Evolutionary conservation across 139 green algal species (phyloP), one percentile per base, ranked within the genome.

Genomic region (Coelastrella sp.): DNA sequence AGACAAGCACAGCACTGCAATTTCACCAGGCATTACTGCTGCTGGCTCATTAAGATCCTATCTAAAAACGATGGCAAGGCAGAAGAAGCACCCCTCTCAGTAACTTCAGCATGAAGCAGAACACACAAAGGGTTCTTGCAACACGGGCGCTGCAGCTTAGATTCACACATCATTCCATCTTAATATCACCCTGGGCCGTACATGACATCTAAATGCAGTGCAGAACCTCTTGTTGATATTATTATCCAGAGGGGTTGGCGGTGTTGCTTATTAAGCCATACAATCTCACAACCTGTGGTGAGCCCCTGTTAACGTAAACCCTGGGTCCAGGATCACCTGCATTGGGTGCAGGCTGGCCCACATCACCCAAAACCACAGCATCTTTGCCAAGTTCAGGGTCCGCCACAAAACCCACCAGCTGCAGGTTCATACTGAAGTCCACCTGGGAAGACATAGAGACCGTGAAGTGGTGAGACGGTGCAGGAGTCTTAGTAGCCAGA

Each of bases 261-360:
- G 68, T 76, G 68, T 60, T 93, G 88, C 72, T 60, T 20, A 88
- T 68, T 6, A 14, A 6, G 20, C 15, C 83, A 57, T 80, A 22
- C 20, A 88, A 66, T n/a, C 35, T 66, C 27, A 80, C 83, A 20
- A 80, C 35, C 83, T 88, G 83, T n/a, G 65, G 0, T 8, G 57
- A 27, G 7, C 83, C 83, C 14, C 19, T 15, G 8, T 65, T 66
- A 22, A 88, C 65, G 57, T 78, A 88, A 70, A 80, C 66, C 19
- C 83, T 49, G 6, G 83, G 59, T 27, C 83, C 83, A 63, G 83
- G 66, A 65, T 68, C 15, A 7, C 82, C 82, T 20, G 25, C 25
- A 4, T 70, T 49, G 1, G 83, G 83, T 7, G 20, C 8, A 22
- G 27, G 35, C 66, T 88, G 66, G 8, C 66, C 66, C 66, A 65